Percentiles rank a stretch among this genome's conserved stretches.
These are phyloP conservation scores for Phaseolus lunatus DNA, from an alignment of 306 rosid species.

Conservation along the genomic window DNA sequence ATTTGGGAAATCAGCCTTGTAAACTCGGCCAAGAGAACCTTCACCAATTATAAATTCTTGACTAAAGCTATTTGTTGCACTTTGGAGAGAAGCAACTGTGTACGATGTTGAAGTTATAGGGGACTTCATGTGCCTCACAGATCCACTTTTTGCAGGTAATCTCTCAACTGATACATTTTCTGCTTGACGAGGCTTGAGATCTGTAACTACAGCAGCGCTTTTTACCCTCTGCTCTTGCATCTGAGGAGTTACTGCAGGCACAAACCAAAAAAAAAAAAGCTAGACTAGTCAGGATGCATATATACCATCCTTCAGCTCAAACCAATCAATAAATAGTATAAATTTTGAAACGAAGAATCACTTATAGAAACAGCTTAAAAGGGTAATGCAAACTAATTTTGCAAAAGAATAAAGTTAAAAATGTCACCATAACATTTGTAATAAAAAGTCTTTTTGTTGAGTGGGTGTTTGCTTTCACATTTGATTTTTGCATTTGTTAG, in stretches of 20 bases:
- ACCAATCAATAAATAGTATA: background rate
- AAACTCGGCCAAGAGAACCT: constrained; percentile 99
- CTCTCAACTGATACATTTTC: constrained; percentile 73
- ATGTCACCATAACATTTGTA: background rate
- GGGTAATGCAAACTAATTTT: constrained; percentile 4
- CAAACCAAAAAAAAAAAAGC: constrained; percentile 30
- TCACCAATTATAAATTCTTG: constrained; percentile 93
- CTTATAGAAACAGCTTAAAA: constrained; percentile 28
- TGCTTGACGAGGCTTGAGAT: constrained; percentile 83
- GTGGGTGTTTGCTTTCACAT: background rate
- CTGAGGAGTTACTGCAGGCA: constrained; percentile 66
- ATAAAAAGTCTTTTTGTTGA: background rate
- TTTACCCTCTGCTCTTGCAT: constrained; percentile 84
- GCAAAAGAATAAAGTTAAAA: background rate
- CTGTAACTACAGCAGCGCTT: constrained; percentile 63
- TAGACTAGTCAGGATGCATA: constrained; percentile 26
- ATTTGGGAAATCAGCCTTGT: constrained; percentile 85
- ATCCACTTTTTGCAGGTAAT: constrained; percentile 74
- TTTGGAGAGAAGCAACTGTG: constrained; percentile 90
- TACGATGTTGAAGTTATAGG: constrained; percentile 93
- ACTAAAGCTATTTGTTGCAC: constrained; percentile 95
- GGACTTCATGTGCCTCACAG: constrained; percentile 76
- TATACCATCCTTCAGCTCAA: background rate
- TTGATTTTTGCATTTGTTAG: background rate
- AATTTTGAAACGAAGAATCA: background rate